Conservation (phyloP, 2,329 filamentous ascomycete genomes). For the Beauveria pseudobassiana region DNA sequence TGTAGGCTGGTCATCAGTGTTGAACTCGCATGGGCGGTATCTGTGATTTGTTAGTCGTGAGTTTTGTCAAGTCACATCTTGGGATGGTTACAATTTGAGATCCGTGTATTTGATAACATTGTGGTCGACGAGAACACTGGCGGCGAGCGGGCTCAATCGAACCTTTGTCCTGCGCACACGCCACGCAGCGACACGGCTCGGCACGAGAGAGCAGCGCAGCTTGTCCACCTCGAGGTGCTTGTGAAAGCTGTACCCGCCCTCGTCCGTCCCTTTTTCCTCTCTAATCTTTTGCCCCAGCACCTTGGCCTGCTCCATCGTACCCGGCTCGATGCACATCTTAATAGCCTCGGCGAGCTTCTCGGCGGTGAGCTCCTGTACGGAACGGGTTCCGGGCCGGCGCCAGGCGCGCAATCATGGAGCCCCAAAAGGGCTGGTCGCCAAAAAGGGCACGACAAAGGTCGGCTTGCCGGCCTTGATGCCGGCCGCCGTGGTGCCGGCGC, state of each 20-base stretch:
- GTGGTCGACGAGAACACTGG: constrained; percentile 57
- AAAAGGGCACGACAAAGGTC: constrained; percentile 84
- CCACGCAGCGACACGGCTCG: constrained; percentile 66
- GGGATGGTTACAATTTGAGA: constrained; percentile 56
- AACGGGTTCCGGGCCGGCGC: constrained; percentile 64
- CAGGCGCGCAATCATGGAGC: constrained; percentile 63
- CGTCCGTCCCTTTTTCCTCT: constrained; percentile 55
- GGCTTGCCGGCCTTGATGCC: constrained; percentile 76
- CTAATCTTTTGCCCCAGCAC: constrained; percentile 58
- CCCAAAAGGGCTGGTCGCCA: constrained; percentile 80
- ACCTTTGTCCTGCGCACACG: constrained; percentile 60
- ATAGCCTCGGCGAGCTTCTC: constrained; percentile 62
- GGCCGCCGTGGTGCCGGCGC: constrained; percentile 79
- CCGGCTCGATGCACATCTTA: constrained; percentile 48
- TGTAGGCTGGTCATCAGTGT: constrained; percentile 68
- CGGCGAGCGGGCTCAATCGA: constrained; percentile 64
- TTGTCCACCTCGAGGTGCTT: constrained; percentile 58
- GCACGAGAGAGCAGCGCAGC: constrained; percentile 63
- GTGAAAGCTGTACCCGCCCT: constrained; percentile 63
- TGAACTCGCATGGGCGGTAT: constrained; percentile 55
- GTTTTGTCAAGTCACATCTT: background rate
- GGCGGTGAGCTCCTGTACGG: constrained; percentile 58
- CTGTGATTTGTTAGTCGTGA: constrained; percentile 23
- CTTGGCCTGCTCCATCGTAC: constrained; percentile 48
- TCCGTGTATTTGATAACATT: constrained; percentile 61